Conservation (phyloP, 129 eudicot genomes). For the Escallonia rubra region DNA sequence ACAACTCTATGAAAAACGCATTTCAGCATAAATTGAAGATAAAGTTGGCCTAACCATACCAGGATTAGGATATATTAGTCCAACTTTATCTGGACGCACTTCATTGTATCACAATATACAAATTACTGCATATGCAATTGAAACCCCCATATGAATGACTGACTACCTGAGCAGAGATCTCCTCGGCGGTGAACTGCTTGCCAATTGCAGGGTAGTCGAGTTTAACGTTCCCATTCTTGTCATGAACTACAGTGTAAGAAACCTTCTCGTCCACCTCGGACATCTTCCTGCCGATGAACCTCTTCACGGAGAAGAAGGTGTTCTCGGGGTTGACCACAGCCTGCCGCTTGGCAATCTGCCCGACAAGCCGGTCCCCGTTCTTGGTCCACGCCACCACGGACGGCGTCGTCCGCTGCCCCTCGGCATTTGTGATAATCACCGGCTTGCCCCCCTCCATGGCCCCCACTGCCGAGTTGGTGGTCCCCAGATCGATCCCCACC, state of each 20-base stretch:
- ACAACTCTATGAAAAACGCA: too few species aligned
- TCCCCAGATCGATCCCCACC: conserved; percentile 91
- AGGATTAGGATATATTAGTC: too few species aligned
- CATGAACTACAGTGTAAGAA: conserved; percentile 73
- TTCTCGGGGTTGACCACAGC: conserved; percentile 96
- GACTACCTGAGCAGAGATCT: conserved; percentile 87
- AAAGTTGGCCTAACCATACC: too few species aligned
- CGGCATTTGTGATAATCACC: conserved; percentile 80
- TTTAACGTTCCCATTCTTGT: conserved; percentile 92
- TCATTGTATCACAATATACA: too few species aligned
- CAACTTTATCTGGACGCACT: too few species aligned
- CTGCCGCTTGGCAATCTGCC: conserved; percentile 95
- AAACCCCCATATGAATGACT: background rate
- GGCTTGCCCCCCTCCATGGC: conserved; percentile 99
- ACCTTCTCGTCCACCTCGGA: conserved; percentile 93
- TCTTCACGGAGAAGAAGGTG: conserved; percentile 80
- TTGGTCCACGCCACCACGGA: conserved; percentile 93
- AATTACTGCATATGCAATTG: background rate
- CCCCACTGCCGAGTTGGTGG: conserved; percentile 93
- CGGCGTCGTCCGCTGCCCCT: conserved; percentile 93
- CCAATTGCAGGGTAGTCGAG: conserved; percentile 96
- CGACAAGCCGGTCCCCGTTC: conserved; percentile 82
- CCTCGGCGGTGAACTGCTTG: conserved; percentile 91
- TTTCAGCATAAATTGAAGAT: too few species aligned
- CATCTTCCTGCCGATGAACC: conserved; percentile 96